A percentile compares a stretch with the other conserved stretches of the same genome.
Conservation (phyloP, 495 filamentous ascomycete genomes). For the Annulohypoxylon bovei region DNA sequence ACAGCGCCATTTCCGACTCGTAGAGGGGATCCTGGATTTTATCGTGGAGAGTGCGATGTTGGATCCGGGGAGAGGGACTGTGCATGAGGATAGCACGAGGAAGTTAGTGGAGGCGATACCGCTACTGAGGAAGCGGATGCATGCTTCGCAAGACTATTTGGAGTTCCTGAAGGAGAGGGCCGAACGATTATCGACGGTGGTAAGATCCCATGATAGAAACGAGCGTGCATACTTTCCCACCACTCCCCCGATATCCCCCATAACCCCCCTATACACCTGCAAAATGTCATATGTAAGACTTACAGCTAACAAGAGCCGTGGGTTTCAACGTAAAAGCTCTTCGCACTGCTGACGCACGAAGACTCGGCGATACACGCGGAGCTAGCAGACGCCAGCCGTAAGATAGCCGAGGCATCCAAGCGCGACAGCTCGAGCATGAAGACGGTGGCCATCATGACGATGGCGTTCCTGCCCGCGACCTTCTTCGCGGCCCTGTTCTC, state of each 20-base stretch:
- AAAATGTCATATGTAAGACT: neutral
- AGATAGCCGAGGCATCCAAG: conserved; percentile 45
- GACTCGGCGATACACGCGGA: conserved; percentile 36
- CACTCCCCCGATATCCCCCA: neutral
- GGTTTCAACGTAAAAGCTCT: conserved; percentile 20
- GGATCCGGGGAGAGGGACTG: neutral
- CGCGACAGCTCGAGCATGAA: conserved; percentile 53
- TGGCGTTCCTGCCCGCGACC: conserved; percentile 52
- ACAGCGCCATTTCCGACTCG: conserved; percentile 31
- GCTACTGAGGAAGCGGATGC: conserved; percentile 32
- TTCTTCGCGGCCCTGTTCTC: conserved; percentile 52
- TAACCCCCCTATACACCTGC: neutral
- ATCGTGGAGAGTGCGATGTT: conserved; percentile 22
- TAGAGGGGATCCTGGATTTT: conserved; percentile 24
- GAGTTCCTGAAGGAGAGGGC: conserved; percentile 38
- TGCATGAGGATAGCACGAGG: conserved; percentile 1
- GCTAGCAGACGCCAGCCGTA: conserved; percentile 36
- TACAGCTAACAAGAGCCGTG: neutral
- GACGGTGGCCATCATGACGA: conserved; percentile 51
- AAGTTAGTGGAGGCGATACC: conserved; percentile 30
- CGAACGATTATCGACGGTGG: conserved; percentile 40
- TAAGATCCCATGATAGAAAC: conserved; percentile 11
- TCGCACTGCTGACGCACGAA: conserved; percentile 44
- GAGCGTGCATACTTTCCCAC: neutral
- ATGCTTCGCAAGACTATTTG: conserved; percentile 39